phyloP scores from a whole-genome alignment of 345 rosid species.

The Sonneratia alba region DNA sequence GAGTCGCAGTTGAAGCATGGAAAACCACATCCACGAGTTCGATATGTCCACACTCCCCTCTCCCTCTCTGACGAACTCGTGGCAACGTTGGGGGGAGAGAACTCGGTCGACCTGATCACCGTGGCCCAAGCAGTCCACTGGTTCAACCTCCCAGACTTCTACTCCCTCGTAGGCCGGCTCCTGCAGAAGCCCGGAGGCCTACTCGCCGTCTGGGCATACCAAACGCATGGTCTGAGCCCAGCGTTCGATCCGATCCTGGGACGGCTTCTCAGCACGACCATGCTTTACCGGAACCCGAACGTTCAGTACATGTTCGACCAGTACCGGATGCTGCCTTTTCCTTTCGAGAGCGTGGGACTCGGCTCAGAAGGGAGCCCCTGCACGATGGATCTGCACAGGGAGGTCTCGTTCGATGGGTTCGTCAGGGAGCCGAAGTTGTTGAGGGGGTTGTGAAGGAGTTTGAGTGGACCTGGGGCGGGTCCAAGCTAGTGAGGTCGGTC shows the following conservation, averaged over 20 bases:
- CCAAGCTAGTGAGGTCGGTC: constrained; percentile 28
- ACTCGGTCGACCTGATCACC: constrained; percentile 44
- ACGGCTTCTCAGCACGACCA: constrained; percentile 27
- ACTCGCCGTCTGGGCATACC: constrained; percentile 49
- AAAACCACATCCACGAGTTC: constrained; percentile 26
- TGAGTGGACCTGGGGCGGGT: constrained; percentile 55
- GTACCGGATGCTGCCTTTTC: constrained; percentile 45
- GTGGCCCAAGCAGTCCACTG: constrained; percentile 52
- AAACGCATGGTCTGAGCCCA: constrained; percentile 27
- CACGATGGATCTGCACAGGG: constrained; percentile 33
- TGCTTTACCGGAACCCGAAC: constrained; percentile 32
- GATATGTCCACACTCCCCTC: constrained; percentile 37
- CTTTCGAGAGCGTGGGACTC: constrained; percentile 43
- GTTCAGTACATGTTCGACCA: constrained; percentile 22
- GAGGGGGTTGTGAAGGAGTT: constrained; percentile 35
- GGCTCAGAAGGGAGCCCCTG: constrained; percentile 51
- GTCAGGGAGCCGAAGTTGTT: constrained; percentile 28
- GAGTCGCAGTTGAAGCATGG: constrained; percentile 36
- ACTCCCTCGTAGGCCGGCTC: constrained; percentile 30
- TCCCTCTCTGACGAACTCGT: constrained; percentile 38
- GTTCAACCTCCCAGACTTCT: constrained; percentile 57
- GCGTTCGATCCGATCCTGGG: constrained; percentile 34
- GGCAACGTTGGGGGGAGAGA: constrained; percentile 35
- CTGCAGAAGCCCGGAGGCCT: constrained; percentile 55
- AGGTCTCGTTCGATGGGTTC: constrained; percentile 35